Conservation (phyloP, 805 yeast genomes). For the Lachancea sp. region DNA sequence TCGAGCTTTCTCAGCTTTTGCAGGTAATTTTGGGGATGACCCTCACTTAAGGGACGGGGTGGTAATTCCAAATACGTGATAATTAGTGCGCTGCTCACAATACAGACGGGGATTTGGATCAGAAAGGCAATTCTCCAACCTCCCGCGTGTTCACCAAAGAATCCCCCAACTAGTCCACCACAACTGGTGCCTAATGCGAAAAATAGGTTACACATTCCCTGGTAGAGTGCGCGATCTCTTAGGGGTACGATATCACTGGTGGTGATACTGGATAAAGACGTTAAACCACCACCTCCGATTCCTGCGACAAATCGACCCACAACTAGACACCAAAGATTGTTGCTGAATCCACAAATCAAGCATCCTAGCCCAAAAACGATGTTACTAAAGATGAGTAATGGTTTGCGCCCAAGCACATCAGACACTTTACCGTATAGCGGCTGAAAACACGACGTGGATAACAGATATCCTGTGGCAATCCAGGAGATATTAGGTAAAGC, state of each 20-base stretch:
- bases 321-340: conserved; percentile 43
- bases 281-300: conserved; percentile 85
- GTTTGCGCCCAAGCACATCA: conserved; percentile 65
- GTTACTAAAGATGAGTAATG: conserved; percentile 46
- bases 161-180: conserved; percentile 64
- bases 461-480: conserved; percentile 66
- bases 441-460: conserved; percentile 67
- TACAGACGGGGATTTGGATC: conserved; percentile 47
- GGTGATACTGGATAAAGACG: conserved; percentile 65
- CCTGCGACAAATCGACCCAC: conserved; percentile 67
- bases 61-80: conserved; percentile 35
- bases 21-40: conserved; percentile 33
- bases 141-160: conserved; percentile 40
- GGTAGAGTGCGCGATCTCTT: conserved; percentile 72
- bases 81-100: conserved; percentile 43
- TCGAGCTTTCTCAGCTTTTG: conserved; percentile 52
- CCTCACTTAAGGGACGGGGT: background rate
- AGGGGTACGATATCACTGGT: conserved; percentile 73
- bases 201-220: conserved; percentile 72
- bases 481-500: conserved; percentile 59
- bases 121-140: conserved; percentile 67
- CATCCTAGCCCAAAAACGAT: conserved; percentile 52
- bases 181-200: conserved; percentile 71
- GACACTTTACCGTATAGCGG: conserved; percentile 66
- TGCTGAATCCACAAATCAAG: conserved; percentile 47